Conservation (phyloP, 345 rosid species). For the Citrus reticulata region DNA sequence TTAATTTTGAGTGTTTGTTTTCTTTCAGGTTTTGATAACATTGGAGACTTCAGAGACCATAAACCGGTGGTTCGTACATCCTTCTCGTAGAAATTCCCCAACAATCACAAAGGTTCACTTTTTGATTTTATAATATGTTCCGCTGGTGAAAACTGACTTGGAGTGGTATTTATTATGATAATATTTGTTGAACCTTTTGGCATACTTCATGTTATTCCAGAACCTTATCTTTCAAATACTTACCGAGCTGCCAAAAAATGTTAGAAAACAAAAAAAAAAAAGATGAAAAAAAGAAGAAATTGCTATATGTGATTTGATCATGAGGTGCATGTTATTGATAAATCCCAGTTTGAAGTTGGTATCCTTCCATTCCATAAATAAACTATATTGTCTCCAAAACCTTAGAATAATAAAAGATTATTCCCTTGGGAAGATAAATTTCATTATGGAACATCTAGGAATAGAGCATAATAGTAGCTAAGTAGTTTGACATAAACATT, state of each 20-base stretch:
- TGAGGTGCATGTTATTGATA: background rate
- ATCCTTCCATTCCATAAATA: background rate
- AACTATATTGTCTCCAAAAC: background rate
- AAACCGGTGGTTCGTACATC: slow-evolving; percentile 63
- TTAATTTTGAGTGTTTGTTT: slow-evolving; percentile 16
- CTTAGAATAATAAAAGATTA: background rate
- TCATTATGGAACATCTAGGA: background rate
- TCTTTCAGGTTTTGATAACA: slow-evolving; percentile 64
- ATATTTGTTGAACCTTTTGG: background rate
- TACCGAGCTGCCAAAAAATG: background rate
- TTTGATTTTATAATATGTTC: background rate
- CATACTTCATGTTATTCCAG: background rate
- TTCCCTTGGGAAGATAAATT: background rate
- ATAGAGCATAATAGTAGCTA: background rate
- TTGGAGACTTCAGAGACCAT: slow-evolving; percentile 88
- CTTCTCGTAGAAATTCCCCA: slow-evolving; percentile 82
- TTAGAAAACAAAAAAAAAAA: background rate
- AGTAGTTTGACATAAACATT: background rate
- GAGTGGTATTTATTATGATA: background rate
- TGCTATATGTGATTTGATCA: background rate
- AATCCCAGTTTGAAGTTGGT: background rate
- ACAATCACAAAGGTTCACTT: slow-evolving; percentile 69
- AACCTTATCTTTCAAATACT: background rate
- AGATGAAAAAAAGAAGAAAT: background rate
- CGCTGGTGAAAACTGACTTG: background rate